Conservation (phyloP, 176 grass and related monocot genomes). For the Oryza rufipogon region DNA sequence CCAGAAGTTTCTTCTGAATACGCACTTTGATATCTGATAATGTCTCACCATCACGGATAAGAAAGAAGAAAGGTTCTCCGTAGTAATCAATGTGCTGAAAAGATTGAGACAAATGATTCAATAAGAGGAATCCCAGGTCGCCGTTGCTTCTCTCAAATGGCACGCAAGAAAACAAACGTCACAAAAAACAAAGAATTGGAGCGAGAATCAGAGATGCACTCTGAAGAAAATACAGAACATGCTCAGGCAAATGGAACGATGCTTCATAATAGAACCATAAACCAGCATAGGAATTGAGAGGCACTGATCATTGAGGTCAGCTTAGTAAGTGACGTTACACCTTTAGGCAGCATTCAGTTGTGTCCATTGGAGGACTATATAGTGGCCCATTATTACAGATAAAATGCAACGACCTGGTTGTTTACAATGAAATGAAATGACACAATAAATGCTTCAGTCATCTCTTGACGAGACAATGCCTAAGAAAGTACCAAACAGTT, state of each 20-base stretch:
- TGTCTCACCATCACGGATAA: conserved; percentile 66
- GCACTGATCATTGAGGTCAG: not conserved
- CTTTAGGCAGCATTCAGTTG: not conserved
- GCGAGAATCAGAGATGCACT: not conserved
- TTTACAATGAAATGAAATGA: not conserved
- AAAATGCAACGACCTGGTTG: not conserved
- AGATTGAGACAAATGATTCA: conserved; percentile 8
- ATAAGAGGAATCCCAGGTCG: not conserved
- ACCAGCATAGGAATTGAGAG: not conserved
- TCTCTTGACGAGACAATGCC: not conserved
- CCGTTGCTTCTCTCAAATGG: conserved; percentile 12
- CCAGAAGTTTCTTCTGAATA: conserved; percentile 77
- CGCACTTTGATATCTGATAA: conserved; percentile 63
- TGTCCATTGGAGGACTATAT: not conserved
- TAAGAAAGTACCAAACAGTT: not conserved
- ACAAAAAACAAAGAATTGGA: not conserved
- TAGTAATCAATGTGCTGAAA: conserved; percentile 60
- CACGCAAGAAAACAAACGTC: not conserved
- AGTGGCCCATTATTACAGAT: not conserved
- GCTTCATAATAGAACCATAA: not conserved
- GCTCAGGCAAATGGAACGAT: not conserved
- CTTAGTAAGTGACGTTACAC: not conserved
- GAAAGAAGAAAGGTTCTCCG: conserved; percentile 68
- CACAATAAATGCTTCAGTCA: not conserved
- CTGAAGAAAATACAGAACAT: not conserved